These are phyloP conservation scores for Euphorbia pulcherrima DNA, from an alignment of 345 rosid genomes.

Conservation along the genomic window DNA sequence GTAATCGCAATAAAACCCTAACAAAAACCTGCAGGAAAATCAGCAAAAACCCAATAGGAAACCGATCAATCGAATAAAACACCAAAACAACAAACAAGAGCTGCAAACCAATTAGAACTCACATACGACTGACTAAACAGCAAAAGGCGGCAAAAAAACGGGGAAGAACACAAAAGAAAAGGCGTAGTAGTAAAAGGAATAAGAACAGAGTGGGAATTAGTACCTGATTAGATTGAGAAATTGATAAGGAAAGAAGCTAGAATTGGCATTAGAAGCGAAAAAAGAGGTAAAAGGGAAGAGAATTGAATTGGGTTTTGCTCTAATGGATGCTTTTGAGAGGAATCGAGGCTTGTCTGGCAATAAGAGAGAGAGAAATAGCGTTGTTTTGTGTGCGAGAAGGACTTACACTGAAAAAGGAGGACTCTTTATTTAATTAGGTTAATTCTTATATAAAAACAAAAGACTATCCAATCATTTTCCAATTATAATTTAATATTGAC, in stretches of 20 bases:
- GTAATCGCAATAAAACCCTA: conserved; percentile 4
- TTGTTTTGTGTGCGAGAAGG: conserved; percentile 20
- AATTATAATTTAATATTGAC: no score
- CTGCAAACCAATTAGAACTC: neutral
- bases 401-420: conserved; percentile 19
- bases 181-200: neutral
- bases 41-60: neutral
- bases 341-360: no score
- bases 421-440: no score
- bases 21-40: neutral
- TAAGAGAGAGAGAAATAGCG: neutral
- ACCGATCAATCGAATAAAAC: neutral
- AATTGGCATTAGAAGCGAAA: neutral
- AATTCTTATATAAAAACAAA: no score
- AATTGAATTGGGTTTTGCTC: conserved; percentile 2
- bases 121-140: neutral
- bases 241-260: neutral
- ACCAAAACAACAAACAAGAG: neutral
- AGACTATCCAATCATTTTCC: no score
- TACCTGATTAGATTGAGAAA: conserved; percentile 9
- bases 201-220: neutral
- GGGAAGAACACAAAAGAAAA: neutral
- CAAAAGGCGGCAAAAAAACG: neutral
- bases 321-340: neutral
- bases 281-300: neutral